Conservation (phyloP, 2,329 filamentous ascomycete species). For the Aschersonia sp. region DNA sequence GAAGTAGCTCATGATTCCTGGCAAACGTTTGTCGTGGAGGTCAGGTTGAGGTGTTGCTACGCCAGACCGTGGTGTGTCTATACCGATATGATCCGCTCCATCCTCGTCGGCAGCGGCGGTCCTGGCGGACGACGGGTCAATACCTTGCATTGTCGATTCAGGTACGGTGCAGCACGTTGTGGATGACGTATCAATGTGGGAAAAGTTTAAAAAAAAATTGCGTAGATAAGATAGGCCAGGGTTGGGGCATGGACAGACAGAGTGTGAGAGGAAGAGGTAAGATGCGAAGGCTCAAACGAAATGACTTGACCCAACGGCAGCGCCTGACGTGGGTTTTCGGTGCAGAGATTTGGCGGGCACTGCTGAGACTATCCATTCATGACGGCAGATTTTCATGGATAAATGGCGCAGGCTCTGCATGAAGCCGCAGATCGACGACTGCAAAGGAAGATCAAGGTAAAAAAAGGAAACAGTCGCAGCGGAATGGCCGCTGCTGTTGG, state of each 20-base stretch:
- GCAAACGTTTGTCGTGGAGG: slow-evolving; percentile 84
- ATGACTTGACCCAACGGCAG: slow-evolving; percentile 4
- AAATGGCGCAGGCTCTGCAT: background rate
- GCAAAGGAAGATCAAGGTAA: background rate
- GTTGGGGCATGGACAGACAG: background rate
- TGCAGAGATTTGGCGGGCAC: background rate
- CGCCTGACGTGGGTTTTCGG: background rate
- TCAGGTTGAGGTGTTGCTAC: slow-evolving; percentile 90
- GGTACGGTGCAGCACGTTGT: slow-evolving; percentile 5
- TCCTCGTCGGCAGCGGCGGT: slow-evolving; percentile 52
- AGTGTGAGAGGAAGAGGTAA: slow-evolving; percentile 8
- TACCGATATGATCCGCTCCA: slow-evolving; percentile 62
- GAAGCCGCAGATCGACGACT: background rate
- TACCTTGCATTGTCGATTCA: slow-evolving; percentile 24
- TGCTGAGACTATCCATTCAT: background rate
- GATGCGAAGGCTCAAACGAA: background rate
- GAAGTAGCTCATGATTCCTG: slow-evolving; percentile 95
- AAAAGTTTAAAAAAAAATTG: background rate
- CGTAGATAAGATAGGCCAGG: background rate
- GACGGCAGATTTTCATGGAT: background rate
- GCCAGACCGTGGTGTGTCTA: slow-evolving; percentile 78
- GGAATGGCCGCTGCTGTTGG: background rate
- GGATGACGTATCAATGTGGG: background rate
- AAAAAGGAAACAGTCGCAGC: background rate
- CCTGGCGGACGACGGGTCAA: slow-evolving; percentile 40